Base-by-base conservation (phyloP, 306 rosid genomes). In the Glycine tomentella region DNA sequence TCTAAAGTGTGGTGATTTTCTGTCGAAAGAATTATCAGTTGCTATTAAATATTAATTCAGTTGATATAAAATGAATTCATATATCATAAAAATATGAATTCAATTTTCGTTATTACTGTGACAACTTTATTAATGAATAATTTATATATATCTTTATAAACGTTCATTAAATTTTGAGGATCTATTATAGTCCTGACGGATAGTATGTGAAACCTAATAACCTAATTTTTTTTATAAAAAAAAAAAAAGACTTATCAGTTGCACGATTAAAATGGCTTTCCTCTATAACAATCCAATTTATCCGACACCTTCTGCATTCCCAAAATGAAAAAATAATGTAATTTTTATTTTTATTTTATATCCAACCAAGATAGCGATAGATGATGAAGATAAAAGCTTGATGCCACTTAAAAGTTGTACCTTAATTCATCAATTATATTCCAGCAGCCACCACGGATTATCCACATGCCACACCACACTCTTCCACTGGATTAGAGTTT, bases 231-330 rank as follows among this genome's bases (percentile, higher is more conserved):
- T 25, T 25, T 25, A 25, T 1, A 25, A 25, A 20, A 20, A 0
- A 0, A 25, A 25, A 25, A 25, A 25, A 48, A 66, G 80, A 57
- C 86, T 78, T 53, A 42, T 74, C 78, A 46, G 51, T 64, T n/a
- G 75, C 42, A 44, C 72, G 63, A 68, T 62, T 31, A 58, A 50
- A 56, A 62, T 72, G 56, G 62, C 70, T 70, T 25, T 69, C 72
- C 69, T 63, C 55, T 34, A 56, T 79, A 25, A 2, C 31, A 25
- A 15, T 71, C 72, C 65, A 63, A 42, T 79, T 48, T 73, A 57
- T 50, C 77, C 69, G 69, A 74, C 77, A 74, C 38, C 80, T 74
- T 25, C 80, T 74, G 80, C 80, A 79, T 38, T 0, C 25, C 3
- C 84, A 50, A 58, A 58, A 70, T 79, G 44, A 68, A 84, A 36